Evolutionary conservation across 192 early-diverging fungal genomes (phyloP).

Genomic region (Coemansia sp.): DNA sequence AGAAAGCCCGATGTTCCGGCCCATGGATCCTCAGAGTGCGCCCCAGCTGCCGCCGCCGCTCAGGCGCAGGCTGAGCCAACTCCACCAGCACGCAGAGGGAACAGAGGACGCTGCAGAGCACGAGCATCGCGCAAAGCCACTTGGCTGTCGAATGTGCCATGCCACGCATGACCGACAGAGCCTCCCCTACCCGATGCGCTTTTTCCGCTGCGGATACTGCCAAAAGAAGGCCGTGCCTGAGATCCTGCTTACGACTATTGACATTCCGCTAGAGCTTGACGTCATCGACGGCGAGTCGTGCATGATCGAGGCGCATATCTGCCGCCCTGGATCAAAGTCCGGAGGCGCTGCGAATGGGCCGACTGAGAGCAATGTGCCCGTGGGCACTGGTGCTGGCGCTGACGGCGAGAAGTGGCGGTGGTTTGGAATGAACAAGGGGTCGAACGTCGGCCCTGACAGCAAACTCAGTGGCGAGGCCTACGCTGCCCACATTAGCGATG

Average conservation of each 20-base stretch:
- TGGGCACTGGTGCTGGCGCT: not conserved
- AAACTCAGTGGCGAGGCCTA: slow-evolving; percentile 63
- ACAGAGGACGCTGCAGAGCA: not conserved
- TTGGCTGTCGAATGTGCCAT: slow-evolving; percentile 60
- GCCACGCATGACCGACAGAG: slow-evolving; percentile 64
- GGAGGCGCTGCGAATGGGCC: slow-evolving; percentile 6
- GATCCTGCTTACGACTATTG: slow-evolving; percentile 68
- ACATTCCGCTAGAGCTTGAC: slow-evolving; percentile 69
- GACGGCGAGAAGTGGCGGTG: slow-evolving; percentile 11
- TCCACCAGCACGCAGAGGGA: not conserved
- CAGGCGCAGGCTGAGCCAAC: not conserved
- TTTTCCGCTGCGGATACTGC: slow-evolving; percentile 65
- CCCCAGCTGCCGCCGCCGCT: not conserved
- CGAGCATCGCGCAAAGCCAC: not conserved
- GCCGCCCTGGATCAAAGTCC: slow-evolving; percentile 26
- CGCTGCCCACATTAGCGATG: slow-evolving; percentile 68
- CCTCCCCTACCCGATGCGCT: slow-evolving; percentile 68
- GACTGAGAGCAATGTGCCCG: not conserved
- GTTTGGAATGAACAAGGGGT: slow-evolving; percentile 10
- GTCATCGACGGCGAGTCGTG: slow-evolving; percentile 62
- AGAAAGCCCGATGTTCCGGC: slow-evolving; percentile 25
- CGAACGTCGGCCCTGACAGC: slow-evolving; percentile 27
- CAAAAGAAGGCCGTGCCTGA: slow-evolving; percentile 75
- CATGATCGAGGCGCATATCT: slow-evolving; percentile 74
- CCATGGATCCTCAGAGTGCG: not conserved